Conservation (phyloP, 2,329 filamentous ascomycete genomes). For the Penicillium olsonii region DNA sequence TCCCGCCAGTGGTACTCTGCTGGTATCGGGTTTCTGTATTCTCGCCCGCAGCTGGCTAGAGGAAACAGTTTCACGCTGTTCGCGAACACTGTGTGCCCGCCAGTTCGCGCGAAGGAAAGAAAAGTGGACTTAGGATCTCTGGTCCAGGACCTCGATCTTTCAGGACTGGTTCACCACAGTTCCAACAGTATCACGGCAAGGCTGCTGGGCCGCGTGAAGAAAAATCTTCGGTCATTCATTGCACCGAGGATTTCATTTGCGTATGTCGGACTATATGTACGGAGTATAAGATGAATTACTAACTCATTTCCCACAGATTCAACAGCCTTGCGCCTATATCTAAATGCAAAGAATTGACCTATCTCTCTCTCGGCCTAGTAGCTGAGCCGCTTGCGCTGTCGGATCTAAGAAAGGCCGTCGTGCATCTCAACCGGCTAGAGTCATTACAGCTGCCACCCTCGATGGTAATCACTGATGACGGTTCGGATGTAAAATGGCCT, state of each 20-base stretch:
- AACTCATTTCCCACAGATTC: constrained; percentile 31
- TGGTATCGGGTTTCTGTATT: constrained; percentile 55
- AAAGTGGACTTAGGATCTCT: constrained; percentile 50
- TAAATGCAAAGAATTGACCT: constrained; percentile 54
- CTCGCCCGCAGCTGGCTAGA: constrained; percentile 49
- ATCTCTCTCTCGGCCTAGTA: constrained; percentile 57
- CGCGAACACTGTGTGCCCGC: constrained; percentile 56
- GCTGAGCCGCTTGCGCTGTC: constrained; percentile 52
- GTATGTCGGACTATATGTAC: constrained; percentile 34
- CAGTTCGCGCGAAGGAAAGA: constrained; percentile 43
- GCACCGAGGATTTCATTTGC: constrained; percentile 61
- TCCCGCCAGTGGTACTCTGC: constrained; percentile 60
- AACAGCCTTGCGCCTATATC: constrained; percentile 59
- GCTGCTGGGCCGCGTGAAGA: constrained; percentile 56
- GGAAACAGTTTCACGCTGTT: constrained; percentile 58
- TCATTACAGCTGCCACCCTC: constrained; percentile 45
- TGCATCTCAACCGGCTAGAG: constrained; percentile 47
- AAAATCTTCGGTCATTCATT: constrained; percentile 54
- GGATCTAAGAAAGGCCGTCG: constrained; percentile 53
- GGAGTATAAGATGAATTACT: neutral
- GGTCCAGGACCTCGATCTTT: constrained; percentile 56
- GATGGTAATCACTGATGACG: constrained; percentile 8
- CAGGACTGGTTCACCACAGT: constrained; percentile 59
- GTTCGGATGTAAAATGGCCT: constrained; percentile 9
- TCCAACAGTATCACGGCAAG: constrained; percentile 60